Base-by-base conservation (phyloP, 768 basidiomycete species). In the Coprinopsis marcescibilis region DNA sequence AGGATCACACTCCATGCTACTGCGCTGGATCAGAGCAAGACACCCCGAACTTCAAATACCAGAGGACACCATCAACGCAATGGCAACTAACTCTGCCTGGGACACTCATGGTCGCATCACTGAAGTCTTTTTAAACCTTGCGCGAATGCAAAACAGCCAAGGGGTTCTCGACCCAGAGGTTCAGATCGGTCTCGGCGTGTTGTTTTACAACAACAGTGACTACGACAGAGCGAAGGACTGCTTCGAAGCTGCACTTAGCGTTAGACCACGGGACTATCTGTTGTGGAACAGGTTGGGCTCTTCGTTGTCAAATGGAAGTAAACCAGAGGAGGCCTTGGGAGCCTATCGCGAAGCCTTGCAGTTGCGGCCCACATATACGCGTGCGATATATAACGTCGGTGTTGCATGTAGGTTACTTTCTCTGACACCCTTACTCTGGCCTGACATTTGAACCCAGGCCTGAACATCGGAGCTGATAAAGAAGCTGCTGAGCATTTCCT, bases 401-500 rank as follows among this genome's bases (percentile, higher is more conserved):
- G 96, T 99, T 21, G 93, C 94, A 17, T 99, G 93, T 93, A 58
- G 56, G 89, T 78, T 43, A 43, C 21, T 32, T 24, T 29, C 20
- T 29, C 13, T 23, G 21, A 39, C 48, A 8, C 40, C 52, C n/a
- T 19, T 49, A 33, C 20, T 12, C 45, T 29, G 45, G 45, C 38
- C 52, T 24, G 49, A 44, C 39, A 36, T 17, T 3, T 37, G 14
- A 36, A 40, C 51, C 4, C 49, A 96, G 92, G 95, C 59, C 66
- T 99, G 51, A 99, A 99, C 61, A 95, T 98, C 43, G 94, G 93
- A 7, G 91, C 92, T 7, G 78, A 89, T 64, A 85, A 89, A 59
- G 96, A 99, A 68, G 94, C 96, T 1, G 90, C 91, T 3, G 96
- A 99, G 56, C 96, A 99, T 65, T 88, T 96, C 60, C 69, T 96